Evolutionary conservation across 2,329 filamentous ascomycete genomes (phyloP), one percentile per base, ranked within the genome.

Genomic region (Cordyceps sp.): DNA sequence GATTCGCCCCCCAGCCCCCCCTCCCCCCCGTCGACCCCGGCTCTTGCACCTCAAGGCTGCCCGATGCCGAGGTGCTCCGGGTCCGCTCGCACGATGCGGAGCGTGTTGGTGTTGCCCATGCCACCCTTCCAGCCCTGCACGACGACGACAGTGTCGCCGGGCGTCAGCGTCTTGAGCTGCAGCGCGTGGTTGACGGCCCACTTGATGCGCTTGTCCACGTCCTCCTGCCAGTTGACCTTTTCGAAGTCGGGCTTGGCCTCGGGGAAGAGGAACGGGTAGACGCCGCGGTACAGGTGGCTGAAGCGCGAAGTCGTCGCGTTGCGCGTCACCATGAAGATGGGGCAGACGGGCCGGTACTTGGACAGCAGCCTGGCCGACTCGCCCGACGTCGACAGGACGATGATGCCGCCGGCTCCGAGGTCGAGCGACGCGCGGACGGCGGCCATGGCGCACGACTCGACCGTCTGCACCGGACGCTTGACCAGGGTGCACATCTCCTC

Each of bases 261-360:
- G 33, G 78, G 73, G 70, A 94, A 96, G 50, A 80, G 69, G 79
- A 98, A 98, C 36, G 90, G 90, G 56, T 94, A 98, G 39, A 98
- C 88, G 47, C 90, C 90, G 53, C 90, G 88, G 66, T 94, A 96
- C 56, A 98, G 62, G 59, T 98, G 90, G 44, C 76, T 80, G 60
- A 90, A 96, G 61, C 90, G 73, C 37, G 85, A 80, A 32, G 90
- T 83, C 42, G 71, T 74, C 30, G 74, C 62, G 56, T 80, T 93
- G 48, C 90, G 79, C 42, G 88, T 93, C 42, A 98, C 82, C 88
- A 96, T 96, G 69, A 98, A 88, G 64, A 98, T 94, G 47, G 90
- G 90, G 73, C 88, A 96, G 42, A 96, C 86, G 32, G 90, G 90
- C 52, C 90, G 82, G 68, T 94, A 98, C 69, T 98, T 98, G 66